Base-by-base conservation (phyloP, 1,284 basidiomycete genomes). In the Hymenochaete sp. region DNA sequence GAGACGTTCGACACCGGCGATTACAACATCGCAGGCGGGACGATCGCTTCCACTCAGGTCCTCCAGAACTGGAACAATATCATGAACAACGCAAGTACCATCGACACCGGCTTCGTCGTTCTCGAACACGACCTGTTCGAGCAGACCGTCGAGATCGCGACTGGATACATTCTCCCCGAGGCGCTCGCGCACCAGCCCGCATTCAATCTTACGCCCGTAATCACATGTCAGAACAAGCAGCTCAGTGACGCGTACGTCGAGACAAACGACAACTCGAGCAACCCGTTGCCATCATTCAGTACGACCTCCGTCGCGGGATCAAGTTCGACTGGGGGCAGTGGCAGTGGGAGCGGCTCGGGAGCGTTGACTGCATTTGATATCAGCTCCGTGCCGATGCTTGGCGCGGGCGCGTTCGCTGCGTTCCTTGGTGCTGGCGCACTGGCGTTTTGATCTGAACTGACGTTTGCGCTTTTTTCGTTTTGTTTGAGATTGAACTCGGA, bases 41-140 rank as follows among this genome's bases (percentile, higher is more conserved):
- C 65, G 10, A 73, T 75, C 22, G 73, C 71, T 16, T 75, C 77
- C 25, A 58, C 65, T 37, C 64, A 79, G 61, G 75, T 82, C 54
- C 60, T 79, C 24, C 61, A 69, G 49, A 82, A 82, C 64, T 82
- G 79, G 77, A 62, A 80, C 52, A 62, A 67, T 50, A 82, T 84
- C 56, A 63, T 81, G 27, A 62, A 62, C 46, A 78, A 77, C 54
- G 74, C 68, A 2, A 62, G 70, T 2, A 54, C 57, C 3, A 64
- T 75, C 42, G 50, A 68, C 53, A 71, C 59, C 8, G 81, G 81
- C 9, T 84, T 84, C 63, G 81, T 84, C 48, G 79, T 82, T 38
- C 75, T 96, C 37, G 82, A 82, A 59, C 81, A 84, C 56, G 81
- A 84, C 59, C 67, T 83, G 35, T 82, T 78, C 65, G 70, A 77